Base-by-base conservation (phyloP, 768 basidiomycete genomes). In the Hericium erinaceus region DNA sequence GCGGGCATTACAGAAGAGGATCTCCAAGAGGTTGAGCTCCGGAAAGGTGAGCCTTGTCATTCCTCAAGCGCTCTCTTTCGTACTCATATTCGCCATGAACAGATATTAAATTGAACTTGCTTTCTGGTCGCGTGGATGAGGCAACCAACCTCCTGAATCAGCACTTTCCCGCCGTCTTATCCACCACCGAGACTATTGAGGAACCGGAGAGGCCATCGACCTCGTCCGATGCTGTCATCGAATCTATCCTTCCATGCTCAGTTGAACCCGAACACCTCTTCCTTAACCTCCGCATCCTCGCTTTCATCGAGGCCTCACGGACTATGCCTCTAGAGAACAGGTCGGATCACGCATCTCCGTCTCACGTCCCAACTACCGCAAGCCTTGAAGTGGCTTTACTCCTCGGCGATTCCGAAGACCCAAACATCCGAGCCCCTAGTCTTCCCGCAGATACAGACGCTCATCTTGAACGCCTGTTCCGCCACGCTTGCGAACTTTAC, bases 271-370 rank as follows among this genome's bases (percentile, higher is more conserved):
- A 75, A 1, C 90, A 93, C 64, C 77, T 95, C 54, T 74, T 76
- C 16, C 79, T 98, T 60, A 94, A 97, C 67, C 83, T 98, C 40
- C 87, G 86, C 52, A 89, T 97, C 51, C 84, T 89, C 44, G 81
- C 82, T 2, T 98, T 97, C 73, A 84, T 90, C 65, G 95, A 98
- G 70, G 80, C 85, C 20, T 84, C 91, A 61, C 83, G 92, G 28
- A 87, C 87, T 2, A 68, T 80, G 12, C 87, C 89, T 3, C 75
- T 91, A 16, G 71, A 72, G 3, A 79, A 78, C 64, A 10, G 33
- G 33, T 33, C 33, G 33, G 9, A 33, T 8, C 33, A 33, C 33
- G 6, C 33, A 33, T 33, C 33, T 33, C 33, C 33, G 33, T 69
- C 69, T 39, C 61, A 72, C 24, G 58, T 66, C 40, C 53, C 60